Base-by-base conservation (phyloP, 2,329 filamentous ascomycete genomes). In the Bipolaris victoriae region DNA sequence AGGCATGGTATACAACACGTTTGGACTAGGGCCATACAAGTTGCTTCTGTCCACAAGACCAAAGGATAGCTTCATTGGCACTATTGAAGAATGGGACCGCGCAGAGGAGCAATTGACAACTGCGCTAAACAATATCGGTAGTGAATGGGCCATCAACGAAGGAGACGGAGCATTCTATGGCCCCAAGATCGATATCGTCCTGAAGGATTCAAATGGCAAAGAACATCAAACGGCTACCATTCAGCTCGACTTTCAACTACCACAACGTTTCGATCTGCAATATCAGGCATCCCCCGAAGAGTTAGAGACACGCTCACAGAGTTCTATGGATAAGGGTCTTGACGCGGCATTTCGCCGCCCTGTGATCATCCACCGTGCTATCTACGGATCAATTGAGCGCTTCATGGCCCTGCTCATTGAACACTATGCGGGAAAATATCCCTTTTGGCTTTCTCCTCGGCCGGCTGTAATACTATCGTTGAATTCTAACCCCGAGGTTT, bases 121-220 rank as follows among this genome's bases (percentile, higher is more conserved):
- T 51, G 88, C 88, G 0, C 77, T 92, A 36, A 81, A 88, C 58
- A 82, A 79, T 24, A 87, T 83, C 13, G 88, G 88, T 9, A 84
- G 86, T 66, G 78, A 84, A 35, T 96, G 91, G 90, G 84, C 83
- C 2, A 65, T 94, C 55, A 94, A 92, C 61, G 84, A 89, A 67
- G 91, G 91, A 10, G 92, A 96, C 58, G 92, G 92, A 13, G 92
- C 92, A 3, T 96, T 96, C 71, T 96, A 96, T 69, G 92, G 92
- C 0, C 92, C 92, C 31, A 96, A 96, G 78, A 96, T 96, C 63
- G 92, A 96, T 70, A 90, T 96, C 43, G 86, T 96, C 37, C 77
- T 96, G 44, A 86, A 84, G 59, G 92, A 96, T 71, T 88, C 89
- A 1, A 68, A 73, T 9, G 91, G 90, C 7, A 96, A 94, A 71